Percentiles rank a stretch among this genome's conserved stretches.
These are phyloP conservation scores for Mycosarcoma mackinlayi DNA, from an alignment of 1,284 basidiomycete species.

Conservation along the genomic window DNA sequence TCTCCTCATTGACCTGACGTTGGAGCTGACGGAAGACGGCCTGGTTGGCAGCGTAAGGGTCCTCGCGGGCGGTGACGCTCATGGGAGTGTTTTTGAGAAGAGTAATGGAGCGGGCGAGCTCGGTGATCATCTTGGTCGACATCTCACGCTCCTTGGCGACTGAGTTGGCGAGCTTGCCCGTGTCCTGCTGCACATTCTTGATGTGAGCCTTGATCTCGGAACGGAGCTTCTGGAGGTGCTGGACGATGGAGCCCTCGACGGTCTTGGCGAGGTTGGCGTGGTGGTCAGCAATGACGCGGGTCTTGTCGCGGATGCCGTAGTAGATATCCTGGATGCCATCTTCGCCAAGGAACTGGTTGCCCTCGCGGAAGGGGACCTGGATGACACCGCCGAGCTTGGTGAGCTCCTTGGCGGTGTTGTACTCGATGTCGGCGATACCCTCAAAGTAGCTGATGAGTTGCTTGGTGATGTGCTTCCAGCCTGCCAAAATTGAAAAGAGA, in stretches of 20 bases:
- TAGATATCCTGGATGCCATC: conserved; percentile 81
- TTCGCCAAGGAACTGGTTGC: conserved; percentile 73
- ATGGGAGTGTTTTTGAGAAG: conserved; percentile 96
- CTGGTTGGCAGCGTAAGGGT: conserved; percentile 84
- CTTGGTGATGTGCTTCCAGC: conserved; percentile 90
- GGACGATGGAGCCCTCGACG: conserved; percentile 95
- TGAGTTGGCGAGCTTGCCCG: conserved; percentile 89
- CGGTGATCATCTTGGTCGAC: conserved; percentile 86
- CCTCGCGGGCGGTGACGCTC: conserved; percentile 81
- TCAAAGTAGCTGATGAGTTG: conserved; percentile 71
- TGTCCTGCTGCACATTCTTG: conserved; percentile 96
- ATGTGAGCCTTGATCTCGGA: conserved; percentile 97
- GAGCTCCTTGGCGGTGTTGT: conserved; percentile 92
- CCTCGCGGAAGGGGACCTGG: conserved; percentile 94
- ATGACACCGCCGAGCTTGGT: conserved; percentile 96
- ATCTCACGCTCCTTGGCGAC: conserved; percentile 95
- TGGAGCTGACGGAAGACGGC: conserved; percentile 87
- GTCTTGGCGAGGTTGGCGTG: conserved; percentile 96
- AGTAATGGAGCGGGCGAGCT: conserved; percentile 86
- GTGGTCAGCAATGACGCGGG: conserved; percentile 91
- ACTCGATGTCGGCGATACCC: conserved; percentile 73
- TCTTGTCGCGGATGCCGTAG: conserved; percentile 90
- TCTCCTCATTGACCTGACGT: conserved; percentile 92
- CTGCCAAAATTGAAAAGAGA: conserved; percentile 61
- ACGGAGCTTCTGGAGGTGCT: conserved; percentile 93